Conservation (phyloP, 2,329 filamentous ascomycete species). For the Penicillium hordei region DNA sequence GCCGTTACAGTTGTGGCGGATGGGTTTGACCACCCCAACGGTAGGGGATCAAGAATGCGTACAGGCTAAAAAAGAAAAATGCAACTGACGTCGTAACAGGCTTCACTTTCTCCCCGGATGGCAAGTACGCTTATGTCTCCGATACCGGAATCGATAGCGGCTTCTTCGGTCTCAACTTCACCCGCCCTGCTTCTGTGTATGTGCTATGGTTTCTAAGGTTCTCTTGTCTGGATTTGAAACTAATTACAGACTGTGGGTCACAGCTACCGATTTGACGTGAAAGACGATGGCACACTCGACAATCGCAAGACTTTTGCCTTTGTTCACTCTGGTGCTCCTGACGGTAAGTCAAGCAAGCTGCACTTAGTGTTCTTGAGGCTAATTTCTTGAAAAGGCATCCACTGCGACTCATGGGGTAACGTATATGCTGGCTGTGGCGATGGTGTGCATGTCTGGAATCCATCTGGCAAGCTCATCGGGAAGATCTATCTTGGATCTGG, state of each 20-base stretch:
- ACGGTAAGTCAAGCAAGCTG: slow-evolving; percentile 10
- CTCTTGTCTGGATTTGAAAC: neutral
- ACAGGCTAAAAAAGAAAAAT: neutral
- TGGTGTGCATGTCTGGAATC: slow-evolving; percentile 55
- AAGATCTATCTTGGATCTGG: slow-evolving; percentile 50
- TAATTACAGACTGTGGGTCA: neutral
- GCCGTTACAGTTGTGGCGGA: slow-evolving; percentile 17
- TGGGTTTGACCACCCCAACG: slow-evolving; percentile 16
- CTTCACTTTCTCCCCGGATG: slow-evolving; percentile 21
- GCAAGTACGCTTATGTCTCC: slow-evolving; percentile 18
- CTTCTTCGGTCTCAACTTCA: slow-evolving; percentile 18
- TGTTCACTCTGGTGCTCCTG: slow-evolving; percentile 12
- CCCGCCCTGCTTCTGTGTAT: slow-evolving; percentile 19
- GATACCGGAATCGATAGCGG: slow-evolving; percentile 21
- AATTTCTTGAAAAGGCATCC: slow-evolving; percentile 33
- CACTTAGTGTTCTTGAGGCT: neutral
- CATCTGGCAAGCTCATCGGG: slow-evolving; percentile 51
- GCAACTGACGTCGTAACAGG: slow-evolving; percentile 5
- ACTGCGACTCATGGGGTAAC: slow-evolving; percentile 55
- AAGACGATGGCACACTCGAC: slow-evolving; percentile 14
- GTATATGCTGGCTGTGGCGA: slow-evolving; percentile 57
- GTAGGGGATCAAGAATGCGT: neutral
- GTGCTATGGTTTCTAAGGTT: neutral
- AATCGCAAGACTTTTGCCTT: slow-evolving; percentile 22
- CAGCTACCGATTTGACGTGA: slow-evolving; percentile 18